Evolutionary conservation across 1,284 basidiomycete species (phyloP), one percentile per base, ranked within the genome.

Genomic region (Apiotrichum mycotoxinovorans): DNA sequence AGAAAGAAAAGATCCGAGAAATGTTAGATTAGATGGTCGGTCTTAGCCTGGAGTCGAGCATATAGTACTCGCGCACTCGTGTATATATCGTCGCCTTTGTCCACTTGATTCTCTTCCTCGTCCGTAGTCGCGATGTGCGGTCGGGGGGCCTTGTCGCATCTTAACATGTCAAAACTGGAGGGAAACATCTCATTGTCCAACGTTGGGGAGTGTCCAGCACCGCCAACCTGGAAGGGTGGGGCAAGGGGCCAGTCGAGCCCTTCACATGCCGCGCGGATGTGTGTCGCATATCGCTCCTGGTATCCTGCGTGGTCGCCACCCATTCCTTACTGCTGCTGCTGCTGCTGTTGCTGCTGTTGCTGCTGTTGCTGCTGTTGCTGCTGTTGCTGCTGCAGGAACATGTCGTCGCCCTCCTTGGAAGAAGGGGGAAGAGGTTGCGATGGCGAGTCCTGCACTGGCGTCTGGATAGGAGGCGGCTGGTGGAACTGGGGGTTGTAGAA

Each of bases 401-500:
- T 35, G 27, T 43, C 41, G 2, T 23, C 41, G 22, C 38, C 48
- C 22, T 23, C 34, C 18, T 23, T 26, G 22, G 25, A 22, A 8
- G 22, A 38, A n/a, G 38, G 51, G 20, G 14, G 8, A n/a, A 14
- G 20, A 4, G 15, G 26, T 23, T 38, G 48, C 11, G 46, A 37
- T 9, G 43, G 34, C 23, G 44, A 33, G 52, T 25, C 40, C 38
- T 51, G 49, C 5, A 40, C 37, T 2, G 33, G 49, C n/a, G 34
- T 42, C 22, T 2, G 10, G 22, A 38, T 20, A n/a, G 46, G 22
- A 9, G 34, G n/a, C n/a, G n/a, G 49, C 26, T 40, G 48, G 35
- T 53, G 51, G 43, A 54, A 46, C 45, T 54, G 52, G 8, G 44
- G 52, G 37, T 46, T 46, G 52, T 54, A 54, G 44, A 37, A 54